A percentile compares a stretch with the other conserved stretches of the same genome.
Conservation (phyloP, 2,329 filamentous ascomycete genomes). For the Cyclaneusma minus region DNA sequence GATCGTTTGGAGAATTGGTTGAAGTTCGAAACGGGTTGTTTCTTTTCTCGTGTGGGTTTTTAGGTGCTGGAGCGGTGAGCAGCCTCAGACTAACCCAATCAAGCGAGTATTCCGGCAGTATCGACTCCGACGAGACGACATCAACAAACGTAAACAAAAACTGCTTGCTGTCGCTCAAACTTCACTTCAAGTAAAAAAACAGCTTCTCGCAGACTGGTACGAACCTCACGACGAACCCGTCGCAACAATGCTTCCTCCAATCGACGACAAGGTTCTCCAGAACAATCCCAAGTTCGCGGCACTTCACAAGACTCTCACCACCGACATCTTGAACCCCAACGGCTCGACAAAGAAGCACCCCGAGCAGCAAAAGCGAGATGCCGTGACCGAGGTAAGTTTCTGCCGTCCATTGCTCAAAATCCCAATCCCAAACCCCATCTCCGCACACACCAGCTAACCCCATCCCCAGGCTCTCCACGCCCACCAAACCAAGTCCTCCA, state of each 20-base stretch:
- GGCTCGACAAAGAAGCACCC: conserved; percentile 38
- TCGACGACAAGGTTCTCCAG: conserved; percentile 36
- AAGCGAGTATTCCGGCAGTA: background rate
- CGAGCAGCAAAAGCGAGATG: conserved; percentile 32
- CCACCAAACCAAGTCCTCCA: conserved; percentile 31
- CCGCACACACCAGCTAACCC: background rate
- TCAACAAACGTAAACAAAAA: background rate
- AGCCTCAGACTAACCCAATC: background rate
- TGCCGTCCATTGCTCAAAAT: conserved; percentile 1
- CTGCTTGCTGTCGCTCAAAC: background rate
- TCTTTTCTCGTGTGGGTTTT: no score
- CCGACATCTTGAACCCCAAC: conserved; percentile 37
- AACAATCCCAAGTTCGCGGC: conserved; percentile 44
- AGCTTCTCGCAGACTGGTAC: background rate
- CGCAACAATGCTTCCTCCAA: conserved; percentile 36
- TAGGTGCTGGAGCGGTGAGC: background rate
- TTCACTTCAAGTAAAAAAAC: background rate
- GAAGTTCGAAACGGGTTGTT: no score
- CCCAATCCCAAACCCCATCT: conserved; percentile 1
- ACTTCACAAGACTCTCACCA: conserved; percentile 38
- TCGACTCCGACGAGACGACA: background rate
- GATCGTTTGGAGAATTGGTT: no score
- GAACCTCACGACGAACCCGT: background rate
- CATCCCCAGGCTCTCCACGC: conserved; percentile 31
- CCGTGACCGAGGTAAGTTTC: conserved; percentile 30